phyloP scores from a whole-genome alignment of 805 yeast genomes.

The Saccharomycopsis malanga region DNA sequence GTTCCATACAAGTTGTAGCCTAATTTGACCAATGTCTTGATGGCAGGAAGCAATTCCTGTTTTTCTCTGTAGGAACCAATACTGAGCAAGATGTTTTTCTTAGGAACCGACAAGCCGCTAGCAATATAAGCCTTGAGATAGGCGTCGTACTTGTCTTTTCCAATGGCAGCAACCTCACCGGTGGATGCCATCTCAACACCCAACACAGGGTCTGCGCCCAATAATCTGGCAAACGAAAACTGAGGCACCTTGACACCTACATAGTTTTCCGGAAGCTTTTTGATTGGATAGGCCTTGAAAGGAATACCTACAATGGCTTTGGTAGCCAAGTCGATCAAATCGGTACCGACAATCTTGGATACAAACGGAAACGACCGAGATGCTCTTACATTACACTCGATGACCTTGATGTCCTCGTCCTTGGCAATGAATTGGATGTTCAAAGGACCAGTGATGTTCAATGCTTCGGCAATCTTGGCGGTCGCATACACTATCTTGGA shows the following conservation, averaged over 20 bases:
- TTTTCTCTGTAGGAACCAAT: constrained; percentile 97
- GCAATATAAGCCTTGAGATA: constrained; percentile 90
- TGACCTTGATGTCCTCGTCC: constrained; percentile 92
- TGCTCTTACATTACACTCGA: constrained; percentile 97
- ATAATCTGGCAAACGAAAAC: constrained; percentile 91
- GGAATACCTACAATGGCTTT: constrained; percentile 89
- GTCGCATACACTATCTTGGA: constrained; percentile 89
- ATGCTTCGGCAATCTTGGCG: constrained; percentile 90
- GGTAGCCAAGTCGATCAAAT: constrained; percentile 94
- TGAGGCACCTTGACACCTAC: constrained; percentile 97
- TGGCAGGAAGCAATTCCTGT: constrained; percentile 84
- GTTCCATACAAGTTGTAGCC: constrained; percentile 94
- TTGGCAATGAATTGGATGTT: constrained; percentile 96
- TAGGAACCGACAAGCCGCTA: constrained; percentile 91
- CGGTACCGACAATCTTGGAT: constrained; percentile 94
- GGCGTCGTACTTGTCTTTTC: constrained; percentile 94
- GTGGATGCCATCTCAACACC: constrained; percentile 99
- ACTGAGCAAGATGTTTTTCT: constrained; percentile 87
- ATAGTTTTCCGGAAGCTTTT: constrained; percentile 83
- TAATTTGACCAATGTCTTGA: constrained; percentile 67
- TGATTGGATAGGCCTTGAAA: constrained; percentile 82
- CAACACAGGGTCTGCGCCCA: constrained; percentile 96
- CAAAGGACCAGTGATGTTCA: constrained; percentile 95
- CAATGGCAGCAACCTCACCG: constrained; percentile 97
- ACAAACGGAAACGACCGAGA: constrained; percentile 99